Base-by-base conservation (phyloP, 108 stramenopile genomes). In the Schizochytrium sp. region DNA sequence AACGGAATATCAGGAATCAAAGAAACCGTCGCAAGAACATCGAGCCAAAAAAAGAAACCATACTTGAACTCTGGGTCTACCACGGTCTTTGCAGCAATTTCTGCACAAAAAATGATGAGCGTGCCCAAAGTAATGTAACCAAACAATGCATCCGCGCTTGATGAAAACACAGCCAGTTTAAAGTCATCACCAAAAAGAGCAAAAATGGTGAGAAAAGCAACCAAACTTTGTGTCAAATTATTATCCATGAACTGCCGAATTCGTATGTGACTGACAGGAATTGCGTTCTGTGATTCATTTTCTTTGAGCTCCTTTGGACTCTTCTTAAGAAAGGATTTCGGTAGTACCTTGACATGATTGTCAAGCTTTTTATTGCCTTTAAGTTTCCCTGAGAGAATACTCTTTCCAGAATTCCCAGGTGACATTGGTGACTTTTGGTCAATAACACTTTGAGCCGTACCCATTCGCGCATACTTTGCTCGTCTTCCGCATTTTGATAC, bases 141-240 rank as follows among this genome's bases (percentile, higher is more conserved):
- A 42, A 76, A 90, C 45, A 42, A 17, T 3, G 58, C 5, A 45
- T 90, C 87, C 4, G 61, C 90, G 72, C 45, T 42, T 0, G 44
- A 40, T 19, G 61, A n/a, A 88, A 88, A 88, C 8, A 44, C 60
- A 4, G 72, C 89, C 10, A 72, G 73, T 58, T 61, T 69, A 40
- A 89, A 7, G 64, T 91, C 90, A 50, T 91, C 90, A 4, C 90
- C 90, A 46, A 91, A 88, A 49, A 91, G 73, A 40, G 90, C 90
- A 50, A 72, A 91, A 7, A 76, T 45, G n/a, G 90, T 91, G 40
- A 91, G 49, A 2, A 83, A 8, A 7, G 44, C 57, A 72, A 89
- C 61, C 44, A 91, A 15, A 15, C 69, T 3, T 28, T 76, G 72
- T 41, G 64, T 55, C 57, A 50, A 28, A 41, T 76, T 40, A 28